These are phyloP conservation scores for Zasmidium cellare DNA, from an alignment of 2,329 filamentous ascomycete species.

Conservation along the genomic window DNA sequence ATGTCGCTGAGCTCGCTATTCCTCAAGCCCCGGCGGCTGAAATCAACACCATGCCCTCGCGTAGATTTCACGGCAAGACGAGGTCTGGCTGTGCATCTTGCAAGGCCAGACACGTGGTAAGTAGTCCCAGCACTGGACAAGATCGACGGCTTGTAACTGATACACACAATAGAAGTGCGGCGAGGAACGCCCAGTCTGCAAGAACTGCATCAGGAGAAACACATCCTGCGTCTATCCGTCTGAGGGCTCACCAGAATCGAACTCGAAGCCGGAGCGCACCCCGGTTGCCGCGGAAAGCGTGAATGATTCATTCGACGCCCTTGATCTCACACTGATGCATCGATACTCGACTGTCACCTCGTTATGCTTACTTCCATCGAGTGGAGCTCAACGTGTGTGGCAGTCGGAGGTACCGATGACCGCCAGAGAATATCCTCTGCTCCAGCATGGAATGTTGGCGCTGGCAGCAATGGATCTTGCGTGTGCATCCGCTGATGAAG, in stretches of 20 bases:
- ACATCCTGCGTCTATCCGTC: slow-evolving; percentile 24
- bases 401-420: slow-evolving; percentile 22
- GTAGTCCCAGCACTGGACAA: background rate
- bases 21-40: background rate
- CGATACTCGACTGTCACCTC: slow-evolving; percentile 29
- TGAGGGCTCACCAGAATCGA: slow-evolving; percentile 6
- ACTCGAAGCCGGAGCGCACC: background rate
- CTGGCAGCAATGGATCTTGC: slow-evolving; percentile 29
- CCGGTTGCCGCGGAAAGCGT: background rate
- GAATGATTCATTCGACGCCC: slow-evolving; percentile 21
- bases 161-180: slow-evolving; percentile 26
- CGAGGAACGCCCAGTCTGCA: slow-evolving; percentile 28
- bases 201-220: slow-evolving; percentile 27
- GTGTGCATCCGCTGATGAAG: slow-evolving; percentile 6
- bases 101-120: slow-evolving; percentile 31
- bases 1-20: background rate
- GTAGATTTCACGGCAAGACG: slow-evolving; percentile 31
- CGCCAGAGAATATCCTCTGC: slow-evolving; percentile 19
- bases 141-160: background rate
- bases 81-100: slow-evolving; percentile 27
- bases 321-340: slow-evolving; percentile 32
- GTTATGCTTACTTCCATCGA: slow-evolving; percentile 18
- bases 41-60: slow-evolving; percentile 26
- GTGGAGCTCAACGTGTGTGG: slow-evolving; percentile 26
- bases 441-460: slow-evolving; percentile 31